Conservation (phyloP, 306 rosid species). For the Boehmeria nivea region DNA sequence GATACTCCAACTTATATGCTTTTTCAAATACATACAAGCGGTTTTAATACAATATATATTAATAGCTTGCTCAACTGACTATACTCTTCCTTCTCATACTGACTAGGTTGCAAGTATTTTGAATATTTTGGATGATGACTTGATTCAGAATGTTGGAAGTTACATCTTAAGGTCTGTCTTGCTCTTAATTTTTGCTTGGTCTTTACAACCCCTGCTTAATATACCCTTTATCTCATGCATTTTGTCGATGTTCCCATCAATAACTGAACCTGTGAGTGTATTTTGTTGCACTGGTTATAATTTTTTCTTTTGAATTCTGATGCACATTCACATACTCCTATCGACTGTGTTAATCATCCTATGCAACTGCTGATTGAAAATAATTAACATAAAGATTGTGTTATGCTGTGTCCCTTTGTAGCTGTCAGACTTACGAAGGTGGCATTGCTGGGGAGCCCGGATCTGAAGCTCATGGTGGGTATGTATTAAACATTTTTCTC, state of each 20-base stretch:
- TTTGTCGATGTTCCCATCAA: too few relatives aligned
- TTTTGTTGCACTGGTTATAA: background rate
- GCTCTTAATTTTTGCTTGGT: too few relatives aligned
- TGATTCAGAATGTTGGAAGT: conserved; percentile 67
- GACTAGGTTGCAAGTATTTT: conserved; percentile 81
- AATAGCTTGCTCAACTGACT: too few relatives aligned
- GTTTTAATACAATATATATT: too few relatives aligned
- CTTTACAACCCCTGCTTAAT: too few relatives aligned
- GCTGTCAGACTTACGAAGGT: conserved; percentile 98
- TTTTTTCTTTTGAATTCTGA: background rate
- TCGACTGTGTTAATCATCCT: too few relatives aligned
- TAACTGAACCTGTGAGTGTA: too few relatives aligned
- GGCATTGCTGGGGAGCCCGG: conserved; percentile 96
- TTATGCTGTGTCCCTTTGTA: conserved; percentile 33
- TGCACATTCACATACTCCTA: background rate
- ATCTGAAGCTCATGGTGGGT: conserved; percentile 99
- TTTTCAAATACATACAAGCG: too few relatives aligned
- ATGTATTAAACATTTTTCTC: conserved; percentile 29
- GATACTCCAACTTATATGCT: background rate
- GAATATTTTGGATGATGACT: conserved; percentile 77
- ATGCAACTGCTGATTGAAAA: too few relatives aligned
- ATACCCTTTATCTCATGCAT: too few relatives aligned
- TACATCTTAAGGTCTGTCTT: conserved; percentile 71
- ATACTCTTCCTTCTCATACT: conserved; percentile 13
- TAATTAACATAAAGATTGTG: background rate